Evolutionary conservation across 345 rosid genomes (phyloP).

Genomic region (Brassica carinata): DNA sequence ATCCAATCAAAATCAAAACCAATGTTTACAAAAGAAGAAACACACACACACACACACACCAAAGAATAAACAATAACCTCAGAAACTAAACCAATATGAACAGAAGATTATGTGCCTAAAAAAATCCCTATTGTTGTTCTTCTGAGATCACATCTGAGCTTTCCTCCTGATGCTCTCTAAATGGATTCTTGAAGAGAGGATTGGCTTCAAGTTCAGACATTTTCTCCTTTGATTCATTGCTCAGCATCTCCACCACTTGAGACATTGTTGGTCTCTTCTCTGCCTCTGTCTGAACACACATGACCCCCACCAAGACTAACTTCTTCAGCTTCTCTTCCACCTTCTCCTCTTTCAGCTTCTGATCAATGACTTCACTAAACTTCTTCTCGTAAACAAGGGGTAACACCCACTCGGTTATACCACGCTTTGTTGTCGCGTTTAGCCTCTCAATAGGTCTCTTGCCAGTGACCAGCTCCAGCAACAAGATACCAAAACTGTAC

Average conservation of each 20-base stretch:
- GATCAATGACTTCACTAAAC: constrained; percentile 68
- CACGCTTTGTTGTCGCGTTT: constrained; percentile 66
- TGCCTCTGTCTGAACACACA: constrained; percentile 71
- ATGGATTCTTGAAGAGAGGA: constrained; percentile 56
- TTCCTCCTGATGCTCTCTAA: constrained; percentile 23
- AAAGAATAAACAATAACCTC: constrained; percentile 15
- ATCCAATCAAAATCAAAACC: constrained; percentile 23
- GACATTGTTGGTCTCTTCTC: constrained; percentile 80
- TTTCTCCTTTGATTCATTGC: constrained; percentile 49
- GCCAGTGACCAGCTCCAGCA: constrained; percentile 68
- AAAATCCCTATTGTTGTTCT: constrained; percentile 23
- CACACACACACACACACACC: neutral
- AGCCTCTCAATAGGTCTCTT: constrained; percentile 84
- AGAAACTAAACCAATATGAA: constrained; percentile 28
- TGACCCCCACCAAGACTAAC: constrained; percentile 57
- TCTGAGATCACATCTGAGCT: constrained; percentile 29
- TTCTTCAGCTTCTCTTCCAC: constrained; percentile 65
- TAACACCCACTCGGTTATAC: constrained; percentile 82
- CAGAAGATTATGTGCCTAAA: constrained; percentile 18
- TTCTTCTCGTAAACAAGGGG: constrained; percentile 56
- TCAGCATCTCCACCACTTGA: constrained; percentile 67
- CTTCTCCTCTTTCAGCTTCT: constrained; percentile 59
- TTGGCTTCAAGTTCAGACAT: constrained; percentile 58
- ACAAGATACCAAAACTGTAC: constrained; percentile 83
- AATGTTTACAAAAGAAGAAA: constrained; percentile 21